Percentiles rank a stretch among this genome's conserved stretches.
These are phyloP conservation scores for Mortierella antarctica DNA, from an alignment of 192 early-diverging fungal genomes.

Conservation along the genomic window DNA sequence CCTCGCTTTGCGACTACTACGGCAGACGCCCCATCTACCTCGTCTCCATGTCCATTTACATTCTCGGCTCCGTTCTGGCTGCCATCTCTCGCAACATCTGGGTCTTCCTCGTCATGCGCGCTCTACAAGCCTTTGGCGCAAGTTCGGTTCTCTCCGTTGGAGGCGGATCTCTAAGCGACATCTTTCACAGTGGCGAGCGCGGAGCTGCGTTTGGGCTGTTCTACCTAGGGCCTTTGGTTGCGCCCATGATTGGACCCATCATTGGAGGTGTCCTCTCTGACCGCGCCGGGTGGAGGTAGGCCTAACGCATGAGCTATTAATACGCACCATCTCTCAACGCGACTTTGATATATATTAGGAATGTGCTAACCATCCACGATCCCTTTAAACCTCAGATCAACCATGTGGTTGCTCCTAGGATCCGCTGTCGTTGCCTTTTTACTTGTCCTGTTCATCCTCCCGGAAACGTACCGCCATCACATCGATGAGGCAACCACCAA, in stretches of 20 bases:
- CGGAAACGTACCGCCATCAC: conserved; percentile 56
- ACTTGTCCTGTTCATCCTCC: conserved; percentile 53
- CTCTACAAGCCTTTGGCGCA: conserved; percentile 51
- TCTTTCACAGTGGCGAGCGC: conserved; percentile 52
- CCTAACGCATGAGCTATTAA: neutral
- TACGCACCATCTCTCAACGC: neutral
- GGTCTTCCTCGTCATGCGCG: conserved; percentile 53
- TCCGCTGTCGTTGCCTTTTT: conserved; percentile 31
- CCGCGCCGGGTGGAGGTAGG: conserved; percentile 39
- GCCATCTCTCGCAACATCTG: conserved; percentile 47
- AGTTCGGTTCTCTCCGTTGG: conserved; percentile 46
- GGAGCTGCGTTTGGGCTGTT: conserved; percentile 49
- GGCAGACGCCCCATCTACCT: conserved; percentile 54
- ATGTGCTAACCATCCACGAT: no score
- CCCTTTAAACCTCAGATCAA: conserved; percentile 5
- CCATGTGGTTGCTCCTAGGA: conserved; percentile 50
- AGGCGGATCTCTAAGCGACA: conserved; percentile 49
- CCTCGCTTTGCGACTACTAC: conserved; percentile 44
- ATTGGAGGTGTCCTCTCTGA: conserved; percentile 49
- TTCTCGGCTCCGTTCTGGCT: conserved; percentile 41
- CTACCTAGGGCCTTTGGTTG: conserved; percentile 49
- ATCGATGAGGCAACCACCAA: conserved; percentile 51
- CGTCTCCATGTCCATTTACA: conserved; percentile 47
- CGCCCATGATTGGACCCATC: conserved; percentile 54
- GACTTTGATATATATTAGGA: no score